A percentile compares a stretch with the other conserved stretches of the same genome.
Conservation (phyloP, 768 basidiomycete species). For the Xanthoconium purpureum region DNA sequence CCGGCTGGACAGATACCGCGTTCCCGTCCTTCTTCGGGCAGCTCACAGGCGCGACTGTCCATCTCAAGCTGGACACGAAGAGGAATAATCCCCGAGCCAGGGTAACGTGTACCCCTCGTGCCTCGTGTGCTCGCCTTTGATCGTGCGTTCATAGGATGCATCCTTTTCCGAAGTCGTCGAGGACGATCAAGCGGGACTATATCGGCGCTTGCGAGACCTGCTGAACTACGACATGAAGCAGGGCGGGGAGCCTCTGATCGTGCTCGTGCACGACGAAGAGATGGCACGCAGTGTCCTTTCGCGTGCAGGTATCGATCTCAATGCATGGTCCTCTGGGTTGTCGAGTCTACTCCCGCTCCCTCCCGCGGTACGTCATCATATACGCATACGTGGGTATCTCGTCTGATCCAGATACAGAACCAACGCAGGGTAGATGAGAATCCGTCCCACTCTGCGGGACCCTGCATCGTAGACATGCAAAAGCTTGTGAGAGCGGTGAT, state of each 20-base stretch:
- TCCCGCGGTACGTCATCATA: slow-evolving; percentile 4
- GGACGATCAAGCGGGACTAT: slow-evolving; percentile 8
- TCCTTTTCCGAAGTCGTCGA: slow-evolving; percentile 19
- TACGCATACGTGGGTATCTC: too few species aligned
- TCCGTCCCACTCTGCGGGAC: slow-evolving; percentile 7
- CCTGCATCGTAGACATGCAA: slow-evolving; percentile 42
- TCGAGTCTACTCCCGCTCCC: slow-evolving; percentile 12
- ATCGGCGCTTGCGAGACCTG: slow-evolving; percentile 17
- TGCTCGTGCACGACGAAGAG: slow-evolving; percentile 46
- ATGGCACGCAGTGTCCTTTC: slow-evolving; percentile 39
- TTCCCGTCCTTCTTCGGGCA: slow-evolving; percentile 26
- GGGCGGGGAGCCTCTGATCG: slow-evolving; percentile 36
- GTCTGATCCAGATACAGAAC: slow-evolving; percentile 4
- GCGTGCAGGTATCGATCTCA: slow-evolving; percentile 41
- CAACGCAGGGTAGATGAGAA: slow-evolving; percentile 1
- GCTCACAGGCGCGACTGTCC: slow-evolving; percentile 14
- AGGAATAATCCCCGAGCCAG: slow-evolving; percentile 14
- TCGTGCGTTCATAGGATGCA: slow-evolving; percentile 6
- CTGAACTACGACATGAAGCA: slow-evolving; percentile 19
- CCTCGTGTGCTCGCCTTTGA: neutral
- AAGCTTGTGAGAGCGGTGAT: slow-evolving; percentile 40
- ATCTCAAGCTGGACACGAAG: slow-evolving; percentile 13
- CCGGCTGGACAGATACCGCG: slow-evolving; percentile 42
- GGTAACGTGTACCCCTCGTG: slow-evolving; percentile 8
- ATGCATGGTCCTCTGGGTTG: slow-evolving; percentile 42